These are phyloP conservation scores for Cryomyces minteri DNA, from an alignment of 495 filamentous ascomycete genomes.

Conservation along the genomic window DNA sequence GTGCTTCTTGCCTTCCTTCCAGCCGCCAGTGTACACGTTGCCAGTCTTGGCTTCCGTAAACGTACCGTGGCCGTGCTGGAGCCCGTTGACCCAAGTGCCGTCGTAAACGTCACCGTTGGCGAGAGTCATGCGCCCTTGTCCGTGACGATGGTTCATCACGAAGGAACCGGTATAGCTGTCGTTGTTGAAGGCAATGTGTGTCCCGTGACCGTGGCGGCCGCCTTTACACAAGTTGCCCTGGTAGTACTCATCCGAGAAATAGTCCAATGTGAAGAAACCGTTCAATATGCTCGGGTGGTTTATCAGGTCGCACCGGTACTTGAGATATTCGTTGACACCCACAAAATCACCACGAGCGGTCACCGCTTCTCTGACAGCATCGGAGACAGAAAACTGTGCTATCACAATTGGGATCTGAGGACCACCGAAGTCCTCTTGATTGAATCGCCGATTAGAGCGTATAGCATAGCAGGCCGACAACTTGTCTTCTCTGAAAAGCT, in stretches of 20 bases:
- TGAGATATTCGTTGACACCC: conserved; percentile 10
- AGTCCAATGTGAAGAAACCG: conserved; percentile 12
- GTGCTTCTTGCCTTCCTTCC: conserved; percentile 40
- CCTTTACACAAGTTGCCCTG: conserved; percentile 12
- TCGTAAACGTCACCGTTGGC: conserved; percentile 44
- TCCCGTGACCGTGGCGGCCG: conserved; percentile 22
- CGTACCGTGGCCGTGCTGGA: conserved; percentile 39
- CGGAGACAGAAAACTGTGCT: conserved; percentile 5
- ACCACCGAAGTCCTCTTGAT: conserved; percentile 7
- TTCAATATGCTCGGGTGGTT: conserved; percentile 11
- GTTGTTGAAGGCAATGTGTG: conserved; percentile 32
- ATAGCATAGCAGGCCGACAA: conserved; percentile 3
- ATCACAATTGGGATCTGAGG: conserved; percentile 10
- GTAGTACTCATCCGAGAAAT: conserved; percentile 18
- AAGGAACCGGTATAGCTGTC: conserved; percentile 38
- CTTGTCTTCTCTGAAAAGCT: not conserved
- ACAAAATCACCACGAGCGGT: conserved; percentile 6
- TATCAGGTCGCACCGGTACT: conserved; percentile 2
- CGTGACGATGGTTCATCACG: conserved; percentile 27
- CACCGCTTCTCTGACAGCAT: conserved; percentile 4
- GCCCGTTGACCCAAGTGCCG: conserved; percentile 36
- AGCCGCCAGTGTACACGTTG: conserved; percentile 46
- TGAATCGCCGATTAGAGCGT: conserved; percentile 8
- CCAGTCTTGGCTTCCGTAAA: conserved; percentile 38
- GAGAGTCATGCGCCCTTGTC: conserved; percentile 38